These are phyloP conservation scores for Tetrapisispora taiwanensis DNA, from an alignment of 805 yeast species.

Conservation along the genomic window DNA sequence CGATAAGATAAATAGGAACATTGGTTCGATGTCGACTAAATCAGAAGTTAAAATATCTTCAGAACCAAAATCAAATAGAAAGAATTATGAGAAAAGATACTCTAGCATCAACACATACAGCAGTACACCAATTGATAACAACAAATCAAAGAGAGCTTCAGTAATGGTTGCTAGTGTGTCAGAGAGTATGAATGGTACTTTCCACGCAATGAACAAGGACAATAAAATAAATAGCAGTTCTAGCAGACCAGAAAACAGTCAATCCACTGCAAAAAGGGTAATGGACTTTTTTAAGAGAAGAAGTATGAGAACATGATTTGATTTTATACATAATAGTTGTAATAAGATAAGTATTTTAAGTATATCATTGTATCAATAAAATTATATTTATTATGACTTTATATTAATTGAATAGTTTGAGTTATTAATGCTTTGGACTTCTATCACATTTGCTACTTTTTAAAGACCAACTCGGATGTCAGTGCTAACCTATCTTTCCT, in stretches of 20 bases:
- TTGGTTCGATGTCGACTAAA: neutral
- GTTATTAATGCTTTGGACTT: too few species aligned
- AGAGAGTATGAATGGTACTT: neutral
- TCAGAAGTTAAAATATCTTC: neutral
- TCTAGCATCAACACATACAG: neutral
- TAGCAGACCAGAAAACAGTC: neutral
- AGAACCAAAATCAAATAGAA: neutral
- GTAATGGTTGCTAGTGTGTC: constrained; percentile 9
- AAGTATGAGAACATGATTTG: constrained; percentile 30
- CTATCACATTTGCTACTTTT: too few species aligned
- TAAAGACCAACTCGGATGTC: too few species aligned
- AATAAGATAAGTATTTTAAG: too few species aligned
- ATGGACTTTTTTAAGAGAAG: constrained; percentile 72
- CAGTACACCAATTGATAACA: neutral
- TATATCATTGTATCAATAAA: too few species aligned
- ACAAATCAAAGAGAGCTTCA: constrained; percentile 6
- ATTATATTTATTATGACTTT: too few species aligned
- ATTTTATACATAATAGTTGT: neutral
- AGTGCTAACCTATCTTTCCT: too few species aligned
- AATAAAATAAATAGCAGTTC: neutral
- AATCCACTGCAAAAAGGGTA: constrained; percentile 64
- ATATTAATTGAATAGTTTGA: too few species aligned
- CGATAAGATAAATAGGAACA: too few species aligned
- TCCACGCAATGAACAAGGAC: neutral
- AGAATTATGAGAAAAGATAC: neutral